A percentile compares a stretch with the other conserved stretches of the same genome.
Conservation (phyloP, 2,329 filamentous ascomycete genomes). For the Botrytis pseudocinerea region DNA sequence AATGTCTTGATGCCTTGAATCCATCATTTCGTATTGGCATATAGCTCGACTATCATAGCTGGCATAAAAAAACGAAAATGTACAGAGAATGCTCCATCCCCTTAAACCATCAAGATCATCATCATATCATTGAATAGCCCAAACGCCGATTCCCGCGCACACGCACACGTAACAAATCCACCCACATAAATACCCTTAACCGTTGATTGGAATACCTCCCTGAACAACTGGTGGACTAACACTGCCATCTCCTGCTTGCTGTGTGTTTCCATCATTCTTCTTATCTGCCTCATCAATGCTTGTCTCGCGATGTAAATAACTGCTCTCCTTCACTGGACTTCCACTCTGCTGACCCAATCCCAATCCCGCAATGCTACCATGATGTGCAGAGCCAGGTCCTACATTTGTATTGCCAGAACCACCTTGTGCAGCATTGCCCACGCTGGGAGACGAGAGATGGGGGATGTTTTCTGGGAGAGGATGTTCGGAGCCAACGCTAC, state of each 20-base stretch:
- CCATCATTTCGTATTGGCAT: slow-evolving; percentile 18
- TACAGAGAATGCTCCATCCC: slow-evolving; percentile 24
- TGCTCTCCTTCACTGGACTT: slow-evolving; percentile 88
- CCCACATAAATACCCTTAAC: slow-evolving; percentile 45
- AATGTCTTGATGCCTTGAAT: neutral
- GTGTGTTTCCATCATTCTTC: slow-evolving; percentile 41
- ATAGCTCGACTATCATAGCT: slow-evolving; percentile 22
- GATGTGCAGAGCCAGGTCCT: slow-evolving; percentile 23
- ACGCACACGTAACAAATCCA: slow-evolving; percentile 20
- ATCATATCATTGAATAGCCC: slow-evolving; percentile 20
- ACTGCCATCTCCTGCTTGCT: slow-evolving; percentile 36
- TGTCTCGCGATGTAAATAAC: slow-evolving; percentile 80
- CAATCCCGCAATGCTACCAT: slow-evolving; percentile 45
- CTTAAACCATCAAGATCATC: slow-evolving; percentile 19
- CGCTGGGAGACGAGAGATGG: slow-evolving; percentile 70
- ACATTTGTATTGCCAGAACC: slow-evolving; percentile 47
- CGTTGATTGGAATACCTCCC: slow-evolving; percentile 64
- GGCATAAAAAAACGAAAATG: slow-evolving; percentile 22
- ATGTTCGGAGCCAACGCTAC: slow-evolving; percentile 90
- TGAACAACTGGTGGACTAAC: slow-evolving; percentile 48
- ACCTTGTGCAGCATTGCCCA: slow-evolving; percentile 44
- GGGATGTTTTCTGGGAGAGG: slow-evolving; percentile 94
- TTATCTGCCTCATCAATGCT: slow-evolving; percentile 62
- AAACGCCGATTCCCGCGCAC: slow-evolving; percentile 23
- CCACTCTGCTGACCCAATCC: slow-evolving; percentile 57